Base-by-base conservation (phyloP, 495 filamentous ascomycete species). In the Tuber melanosporum region DNA sequence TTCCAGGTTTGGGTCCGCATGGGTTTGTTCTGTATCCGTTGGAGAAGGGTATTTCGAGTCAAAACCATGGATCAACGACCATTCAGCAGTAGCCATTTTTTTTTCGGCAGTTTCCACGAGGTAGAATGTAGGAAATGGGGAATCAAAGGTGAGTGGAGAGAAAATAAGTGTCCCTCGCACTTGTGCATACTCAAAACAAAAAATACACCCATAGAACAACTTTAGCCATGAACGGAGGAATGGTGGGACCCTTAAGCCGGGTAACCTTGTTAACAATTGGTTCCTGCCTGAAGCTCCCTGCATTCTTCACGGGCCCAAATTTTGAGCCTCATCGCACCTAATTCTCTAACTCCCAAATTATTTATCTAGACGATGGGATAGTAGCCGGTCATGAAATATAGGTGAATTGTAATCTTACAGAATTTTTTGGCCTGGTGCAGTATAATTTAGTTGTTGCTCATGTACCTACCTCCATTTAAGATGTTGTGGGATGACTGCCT, bases 61-160 rank as follows among this genome's bases (percentile, higher is more conserved):
- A 20, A n/a, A 6, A n/a, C 82, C 77, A 44, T 75, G 41, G 15
- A 83, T 75, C 12, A 83, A 71, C 8, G 15, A 47, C 82, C 82
- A 83, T 32, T 66, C 57, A 17, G 57, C 26, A 4, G 32, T 66
- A 19, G 26, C 32, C 57, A 66, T 66, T 66, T 66, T 66, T 17
- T 32, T 62, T 8, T 47, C n/a, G 15, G 47, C 22, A 8, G 49
- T 57, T 57, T 36, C 26, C 4, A 14, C 26, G 17, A 17, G 14
- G 26, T 7, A 36, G 57, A 6, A 2, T 36, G 26, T 19, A 66
- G 12, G 26, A 8, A 66, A 66, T 26, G 26, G 26, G 22, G 57
- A 14, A 8, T 66, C 14, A 66, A 19, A 66, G 14, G 57, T 36
- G 4, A 14, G 57, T 12, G 5, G 26, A 36, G 26, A 36, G 57